Base-by-base conservation (phyloP, 345 rosid genomes). In the Euphorbia peplus region DNA sequence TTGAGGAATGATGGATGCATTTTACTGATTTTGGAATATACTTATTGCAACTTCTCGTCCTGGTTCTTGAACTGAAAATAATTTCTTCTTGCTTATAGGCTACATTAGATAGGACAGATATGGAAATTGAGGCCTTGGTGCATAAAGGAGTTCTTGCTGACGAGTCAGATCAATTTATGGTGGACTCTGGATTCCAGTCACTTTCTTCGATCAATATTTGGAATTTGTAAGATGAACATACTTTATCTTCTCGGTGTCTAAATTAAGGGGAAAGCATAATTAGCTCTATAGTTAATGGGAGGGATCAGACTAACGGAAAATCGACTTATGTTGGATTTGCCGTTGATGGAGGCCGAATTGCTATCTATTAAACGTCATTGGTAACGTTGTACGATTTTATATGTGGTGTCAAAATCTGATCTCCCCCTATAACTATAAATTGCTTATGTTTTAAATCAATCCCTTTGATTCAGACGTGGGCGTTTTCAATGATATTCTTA, bases 131-230 rank as follows among this genome's bases (percentile, higher is more conserved):
- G 73, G 66, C 76, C 60, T 66, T 73, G 29, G 68, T 62, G 24
- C 69, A 67, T 50, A 82, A 81, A 76, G 84, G 74, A 47, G 79
- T 81, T 67, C 70, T 47, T 48, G 61, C 67, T 1, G 60, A 52
- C 48, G 76, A 77, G 42, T 50, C 73, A 59, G 82, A 79, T 59
- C 71, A 69, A 18, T 16, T 81, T 66, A 64, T 68, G 18, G 73
- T 24, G 54, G 73, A 75, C 29, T 82, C 82, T 44, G 80, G 79
- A 50, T 70, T 57, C 67, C 92, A 79, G 47, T 63, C 76, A 10
- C 80, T 78, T 72, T 79, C 74, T 24, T 79, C 75, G 82, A 64
- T 84, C 69, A 77, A 71, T 80, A 80, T 85, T 75, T 82, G 84
- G 85, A 80, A 84, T 63, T 46, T 80, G 98, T 90, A 88, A 84